Percentiles rank a stretch among this genome's conserved stretches.
These are phyloP conservation scores for Podila horticola DNA, from an alignment of 192 early-diverging fungal species.

Conservation along the genomic window DNA sequence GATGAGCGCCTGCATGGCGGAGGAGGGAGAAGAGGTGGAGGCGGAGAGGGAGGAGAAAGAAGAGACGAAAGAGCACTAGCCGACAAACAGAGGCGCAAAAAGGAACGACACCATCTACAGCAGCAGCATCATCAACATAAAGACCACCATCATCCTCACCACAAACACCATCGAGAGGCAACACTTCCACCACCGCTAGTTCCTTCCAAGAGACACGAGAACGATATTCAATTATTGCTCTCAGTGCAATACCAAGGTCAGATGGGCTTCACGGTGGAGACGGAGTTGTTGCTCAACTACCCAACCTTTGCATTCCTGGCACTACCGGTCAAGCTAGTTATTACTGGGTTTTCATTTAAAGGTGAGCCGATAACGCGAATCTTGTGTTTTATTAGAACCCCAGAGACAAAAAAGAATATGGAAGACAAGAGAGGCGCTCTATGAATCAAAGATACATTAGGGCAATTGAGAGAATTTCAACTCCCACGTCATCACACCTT, in stretches of 20 bases:
- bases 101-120: not conserved
- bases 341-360: slow-evolving; percentile 77
- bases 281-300: slow-evolving; percentile 80
- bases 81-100: not conserved
- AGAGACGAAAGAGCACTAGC: not conserved
- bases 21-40: too few species aligned
- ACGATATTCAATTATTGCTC: slow-evolving; percentile 74
- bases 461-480: not conserved
- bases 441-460: too few species aligned
- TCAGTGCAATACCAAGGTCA: slow-evolving; percentile 75
- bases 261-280: slow-evolving; percentile 75
- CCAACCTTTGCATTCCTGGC: slow-evolving; percentile 78
- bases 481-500: not conserved
- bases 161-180: not conserved
- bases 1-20: too few species aligned
- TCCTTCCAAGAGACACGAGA: slow-evolving; percentile 57
- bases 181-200: not conserved
- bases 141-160: not conserved
- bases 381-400: too few species aligned
- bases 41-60: not conserved
- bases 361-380: slow-evolving; percentile 34
- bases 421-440: too few species aligned
- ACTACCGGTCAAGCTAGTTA: slow-evolving; percentile 73
- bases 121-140: not conserved
- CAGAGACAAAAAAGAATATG: too few species aligned